Evolutionary conservation across 208 protist species (phyloP).

Genomic region (Pavlovales sp.): DNA sequence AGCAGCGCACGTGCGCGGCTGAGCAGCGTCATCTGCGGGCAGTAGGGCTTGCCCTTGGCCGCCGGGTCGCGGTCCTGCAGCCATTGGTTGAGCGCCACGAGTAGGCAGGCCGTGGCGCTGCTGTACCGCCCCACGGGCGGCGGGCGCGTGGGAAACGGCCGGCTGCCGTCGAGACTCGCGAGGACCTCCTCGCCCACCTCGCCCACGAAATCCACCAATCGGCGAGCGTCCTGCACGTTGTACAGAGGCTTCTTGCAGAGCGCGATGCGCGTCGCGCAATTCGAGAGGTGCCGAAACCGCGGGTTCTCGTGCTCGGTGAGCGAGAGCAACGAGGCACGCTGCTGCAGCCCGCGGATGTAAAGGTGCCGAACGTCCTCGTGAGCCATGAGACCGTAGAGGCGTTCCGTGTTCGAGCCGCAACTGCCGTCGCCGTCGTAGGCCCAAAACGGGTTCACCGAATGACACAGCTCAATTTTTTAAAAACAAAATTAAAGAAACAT

Average conservation of each 20-base stretch:
- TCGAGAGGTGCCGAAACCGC: not conserved
- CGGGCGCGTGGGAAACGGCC: too few relatives aligned
- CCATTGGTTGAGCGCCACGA: slow-evolving; percentile 9
- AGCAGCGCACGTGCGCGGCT: not conserved
- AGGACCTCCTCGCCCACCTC: not conserved
- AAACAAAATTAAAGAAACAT: too few relatives aligned
- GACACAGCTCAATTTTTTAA: too few relatives aligned
- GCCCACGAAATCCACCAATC: not conserved
- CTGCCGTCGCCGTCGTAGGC: too few relatives aligned
- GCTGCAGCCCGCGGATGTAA: not conserved
- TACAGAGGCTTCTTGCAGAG: not conserved
- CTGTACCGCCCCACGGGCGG: slow-evolving; percentile 6
- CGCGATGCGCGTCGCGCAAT: not conserved
- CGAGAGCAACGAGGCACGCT: not conserved
- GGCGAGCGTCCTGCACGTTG: not conserved
- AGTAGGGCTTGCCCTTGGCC: not conserved
- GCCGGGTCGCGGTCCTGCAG: not conserved
- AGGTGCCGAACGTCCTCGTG: not conserved
- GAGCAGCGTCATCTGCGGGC: not conserved
- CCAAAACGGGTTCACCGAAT: too few relatives aligned
- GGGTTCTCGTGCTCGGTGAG: not conserved
- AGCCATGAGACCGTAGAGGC: too few relatives aligned
- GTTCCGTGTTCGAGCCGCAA: too few relatives aligned
- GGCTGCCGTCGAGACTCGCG: not conserved
- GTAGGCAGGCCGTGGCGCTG: not conserved